Conservation (phyloP, 495 filamentous ascomycete species). For the Penicillium manginii region DNA sequence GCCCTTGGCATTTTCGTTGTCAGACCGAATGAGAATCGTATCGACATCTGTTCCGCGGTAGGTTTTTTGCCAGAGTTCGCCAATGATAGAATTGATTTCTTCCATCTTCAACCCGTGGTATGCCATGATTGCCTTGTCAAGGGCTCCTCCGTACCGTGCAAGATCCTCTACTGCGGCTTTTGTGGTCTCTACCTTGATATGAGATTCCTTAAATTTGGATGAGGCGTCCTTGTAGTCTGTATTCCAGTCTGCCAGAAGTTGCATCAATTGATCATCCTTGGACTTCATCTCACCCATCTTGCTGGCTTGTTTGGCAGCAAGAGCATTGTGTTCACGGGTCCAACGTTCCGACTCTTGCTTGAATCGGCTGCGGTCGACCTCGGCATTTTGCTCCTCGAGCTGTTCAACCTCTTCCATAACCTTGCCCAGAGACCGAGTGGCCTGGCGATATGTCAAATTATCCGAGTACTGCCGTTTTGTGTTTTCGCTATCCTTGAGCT, state of each 20-base stretch:
- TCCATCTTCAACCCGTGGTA: conserved; percentile 97
- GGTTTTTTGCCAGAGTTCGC: conserved; percentile 93
- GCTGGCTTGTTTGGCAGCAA: conserved; percentile 62
- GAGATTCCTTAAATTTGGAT: conserved; percentile 80
- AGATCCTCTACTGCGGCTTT: conserved; percentile 92
- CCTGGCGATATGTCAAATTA: conserved; percentile 82
- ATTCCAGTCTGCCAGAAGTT: conserved; percentile 75
- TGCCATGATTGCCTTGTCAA: conserved; percentile 96
- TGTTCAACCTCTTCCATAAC: conserved; percentile 73
- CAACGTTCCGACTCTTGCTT: conserved; percentile 66
- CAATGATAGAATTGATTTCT: conserved; percentile 93
- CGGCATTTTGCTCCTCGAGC: conserved; percentile 78
- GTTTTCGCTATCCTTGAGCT: conserved; percentile 74
- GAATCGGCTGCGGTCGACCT: conserved; percentile 77
- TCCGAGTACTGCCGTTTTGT: conserved; percentile 83
- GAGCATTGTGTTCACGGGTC: conserved; percentile 61
- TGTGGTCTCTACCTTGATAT: conserved; percentile 90
- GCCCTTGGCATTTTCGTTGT: conserved; percentile 73
- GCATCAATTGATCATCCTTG: conserved; percentile 77
- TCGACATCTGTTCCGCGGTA: conserved; percentile 99
- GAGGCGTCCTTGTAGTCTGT: conserved; percentile 84
- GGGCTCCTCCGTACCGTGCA: conserved; percentile 72
- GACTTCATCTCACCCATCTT: conserved; percentile 74
- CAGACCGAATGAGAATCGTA: conserved; percentile 90
- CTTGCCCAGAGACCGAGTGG: conserved; percentile 64